phyloP scores from a whole-genome alignment of 2,329 filamentous ascomycete species.

The Zymoseptoria pseudotritici region DNA sequence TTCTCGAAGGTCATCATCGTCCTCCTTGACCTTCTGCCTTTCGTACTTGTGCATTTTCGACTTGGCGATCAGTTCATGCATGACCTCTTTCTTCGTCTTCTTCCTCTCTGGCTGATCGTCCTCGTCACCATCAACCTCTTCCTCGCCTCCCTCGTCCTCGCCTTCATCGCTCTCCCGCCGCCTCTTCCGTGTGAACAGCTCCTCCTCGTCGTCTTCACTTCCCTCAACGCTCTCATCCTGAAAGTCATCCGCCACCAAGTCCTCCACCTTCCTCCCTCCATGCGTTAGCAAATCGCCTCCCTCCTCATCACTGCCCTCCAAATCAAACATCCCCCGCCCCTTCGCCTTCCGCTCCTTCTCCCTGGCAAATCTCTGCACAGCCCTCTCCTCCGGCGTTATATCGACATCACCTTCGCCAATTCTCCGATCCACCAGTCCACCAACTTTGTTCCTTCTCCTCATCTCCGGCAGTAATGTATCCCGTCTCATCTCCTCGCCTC shows the following conservation, averaged over 20 bases:
- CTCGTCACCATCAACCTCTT: slow-evolving; percentile 43
- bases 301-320: slow-evolving; percentile 72
- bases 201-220: slow-evolving; percentile 25
- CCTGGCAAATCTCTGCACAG: slow-evolving; percentile 79
- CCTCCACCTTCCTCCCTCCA: slow-evolving; percentile 58
- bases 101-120: slow-evolving; percentile 67
- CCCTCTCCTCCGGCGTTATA: slow-evolving; percentile 88
- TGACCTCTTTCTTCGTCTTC: slow-evolving; percentile 93
- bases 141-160: slow-evolving; percentile 46
- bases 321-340: slow-evolving; percentile 75
- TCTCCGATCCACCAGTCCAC: slow-evolving; percentile 83
- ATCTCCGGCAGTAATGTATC: slow-evolving; percentile 84
- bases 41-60: slow-evolving; percentile 94
- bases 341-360: slow-evolving; percentile 77
- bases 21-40: slow-evolving; percentile 83
- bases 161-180: slow-evolving; percentile 48
- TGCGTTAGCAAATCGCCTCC: slow-evolving; percentile 60
- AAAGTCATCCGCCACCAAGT: slow-evolving; percentile 72
- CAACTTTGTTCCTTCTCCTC: slow-evolving; percentile 81
- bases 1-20: slow-evolving; percentile 79
- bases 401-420: slow-evolving; percentile 93
- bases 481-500: slow-evolving; percentile 78
- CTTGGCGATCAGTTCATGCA: slow-evolving; percentile 96
- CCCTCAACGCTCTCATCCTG: slow-evolving; percentile 34
- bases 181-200: slow-evolving; percentile 36